Percentiles rank a stretch among this genome's conserved stretches.
Conservation (phyloP, 768 basidiomycete species). For the Pisolithus marmoratus region DNA sequence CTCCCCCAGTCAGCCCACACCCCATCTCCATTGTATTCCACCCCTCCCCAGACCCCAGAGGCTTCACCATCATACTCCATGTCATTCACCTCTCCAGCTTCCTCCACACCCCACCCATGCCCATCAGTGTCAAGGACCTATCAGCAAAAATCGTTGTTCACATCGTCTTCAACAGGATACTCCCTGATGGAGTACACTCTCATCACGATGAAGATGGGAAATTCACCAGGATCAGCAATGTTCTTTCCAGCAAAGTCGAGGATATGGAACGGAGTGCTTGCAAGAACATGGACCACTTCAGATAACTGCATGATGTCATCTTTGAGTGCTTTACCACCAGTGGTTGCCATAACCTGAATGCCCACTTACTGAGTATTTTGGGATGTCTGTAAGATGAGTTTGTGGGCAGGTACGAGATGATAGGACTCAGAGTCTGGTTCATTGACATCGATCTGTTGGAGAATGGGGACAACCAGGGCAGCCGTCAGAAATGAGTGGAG, state of each 20-base stretch:
- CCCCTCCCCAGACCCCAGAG: no score
- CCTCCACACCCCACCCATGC: no score
- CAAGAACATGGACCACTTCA: constrained; percentile 93
- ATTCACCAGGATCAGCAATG: constrained; percentile 90
- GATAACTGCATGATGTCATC: constrained; percentile 93
- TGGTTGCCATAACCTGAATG: constrained; percentile 97
- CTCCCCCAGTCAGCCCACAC: no score
- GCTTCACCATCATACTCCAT: no score
- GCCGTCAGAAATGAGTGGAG: no score
- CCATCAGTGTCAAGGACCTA: no score
- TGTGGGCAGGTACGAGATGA: constrained; percentile 96
- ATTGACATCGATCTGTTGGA: constrained; percentile 84
- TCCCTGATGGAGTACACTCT: no score
- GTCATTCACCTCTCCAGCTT: no score
- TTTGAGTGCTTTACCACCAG: constrained; percentile 94
- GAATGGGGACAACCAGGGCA: constrained; percentile 95
- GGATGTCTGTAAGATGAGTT: constrained; percentile 96
- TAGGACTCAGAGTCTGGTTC: constrained; percentile 92
- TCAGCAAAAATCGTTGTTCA: no score
- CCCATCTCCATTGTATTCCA: no score
- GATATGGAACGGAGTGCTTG: constrained; percentile 95
- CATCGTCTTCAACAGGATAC: no score
- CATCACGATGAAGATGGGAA: constrained; percentile 98
- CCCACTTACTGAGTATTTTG: constrained; percentile 95
- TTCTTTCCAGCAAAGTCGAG: constrained; percentile 90